These are phyloP conservation scores for Nemania sp. DNA, from an alignment of 2,329 filamentous ascomycete species.

Conservation along the genomic window DNA sequence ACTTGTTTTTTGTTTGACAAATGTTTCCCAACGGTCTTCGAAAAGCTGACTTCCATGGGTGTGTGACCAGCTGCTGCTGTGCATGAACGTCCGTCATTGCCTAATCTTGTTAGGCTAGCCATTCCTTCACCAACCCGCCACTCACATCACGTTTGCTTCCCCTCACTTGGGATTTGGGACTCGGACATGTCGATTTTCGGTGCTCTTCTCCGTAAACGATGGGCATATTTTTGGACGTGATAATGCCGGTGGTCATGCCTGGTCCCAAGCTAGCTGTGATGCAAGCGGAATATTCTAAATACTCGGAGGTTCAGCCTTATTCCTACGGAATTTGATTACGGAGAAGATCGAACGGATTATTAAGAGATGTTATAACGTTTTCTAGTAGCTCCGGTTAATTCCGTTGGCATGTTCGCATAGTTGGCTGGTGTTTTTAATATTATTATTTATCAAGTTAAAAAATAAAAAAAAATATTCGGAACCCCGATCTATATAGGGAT, in stretches of 20 bases:
- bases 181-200: constrained; percentile 8
- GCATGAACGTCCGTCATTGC: constrained; percentile 13
- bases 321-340: not conserved
- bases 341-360: not conserved
- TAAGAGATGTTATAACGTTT: not conserved
- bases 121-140: constrained; percentile 8
- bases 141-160: constrained; percentile 11
- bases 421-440: no score
- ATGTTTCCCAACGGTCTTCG: constrained; percentile 7
- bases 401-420: not conserved
- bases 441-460: no score
- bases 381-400: constrained; percentile 1
- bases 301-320: not conserved
- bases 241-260: not conserved
- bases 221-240: constrained; percentile 17
- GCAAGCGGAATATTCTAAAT: constrained; percentile 12
- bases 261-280: not conserved
- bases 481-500: no score
- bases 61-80: not conserved
- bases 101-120: constrained; percentile 15
- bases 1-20: constrained; percentile 24
- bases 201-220: not conserved
- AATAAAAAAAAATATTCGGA: not conserved
- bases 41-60: constrained; percentile 1
- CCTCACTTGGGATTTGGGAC: constrained; percentile 10